phyloP scores from a whole-genome alignment of 2,329 filamentous ascomycete genomes.

The Fusarium sp. region DNA sequence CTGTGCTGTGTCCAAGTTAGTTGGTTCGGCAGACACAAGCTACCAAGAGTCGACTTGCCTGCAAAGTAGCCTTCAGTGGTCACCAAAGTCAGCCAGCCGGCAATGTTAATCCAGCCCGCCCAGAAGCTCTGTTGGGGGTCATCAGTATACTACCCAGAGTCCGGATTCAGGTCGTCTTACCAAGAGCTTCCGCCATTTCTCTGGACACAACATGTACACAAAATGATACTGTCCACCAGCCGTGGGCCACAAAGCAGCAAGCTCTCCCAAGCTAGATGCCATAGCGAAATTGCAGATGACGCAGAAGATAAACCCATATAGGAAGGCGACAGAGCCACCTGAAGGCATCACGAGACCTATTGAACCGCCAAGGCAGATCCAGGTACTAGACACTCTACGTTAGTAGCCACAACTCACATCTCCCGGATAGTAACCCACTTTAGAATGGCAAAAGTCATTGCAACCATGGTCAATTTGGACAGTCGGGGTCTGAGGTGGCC shows the following conservation, averaged over 20 bases:
- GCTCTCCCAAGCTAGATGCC: slow-evolving; percentile 56
- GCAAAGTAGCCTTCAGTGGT: slow-evolving; percentile 58
- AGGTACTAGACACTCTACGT: slow-evolving; percentile 30
- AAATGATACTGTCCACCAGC: slow-evolving; percentile 61
- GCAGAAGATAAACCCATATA: slow-evolving; percentile 61
- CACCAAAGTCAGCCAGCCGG: slow-evolving; percentile 59
- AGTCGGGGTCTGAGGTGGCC: slow-evolving; percentile 53
- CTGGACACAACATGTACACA: slow-evolving; percentile 54
- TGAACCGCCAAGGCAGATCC: slow-evolving; percentile 55
- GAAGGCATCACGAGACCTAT: slow-evolving; percentile 57
- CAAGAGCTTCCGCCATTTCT: slow-evolving; percentile 53
- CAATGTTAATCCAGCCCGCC: slow-evolving; percentile 58
- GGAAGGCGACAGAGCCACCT: slow-evolving; percentile 55
- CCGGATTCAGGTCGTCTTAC: slow-evolving; percentile 29
- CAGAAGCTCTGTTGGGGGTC: slow-evolving; percentile 52
- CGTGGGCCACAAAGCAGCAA: slow-evolving; percentile 59
- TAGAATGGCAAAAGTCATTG: slow-evolving; percentile 58
- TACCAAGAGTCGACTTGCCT: slow-evolving; percentile 38
- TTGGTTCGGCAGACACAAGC: rapidly evolving
- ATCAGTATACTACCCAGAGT: not conserved
- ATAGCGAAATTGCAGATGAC: slow-evolving; percentile 58
- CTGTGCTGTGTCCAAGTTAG: slow-evolving; percentile 47
- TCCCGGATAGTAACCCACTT: slow-evolving; percentile 43
- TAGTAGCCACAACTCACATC: not conserved
- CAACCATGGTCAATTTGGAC: slow-evolving; percentile 57